Base-by-base conservation (phyloP, 805 yeast species). In the Candida argentea region DNA sequence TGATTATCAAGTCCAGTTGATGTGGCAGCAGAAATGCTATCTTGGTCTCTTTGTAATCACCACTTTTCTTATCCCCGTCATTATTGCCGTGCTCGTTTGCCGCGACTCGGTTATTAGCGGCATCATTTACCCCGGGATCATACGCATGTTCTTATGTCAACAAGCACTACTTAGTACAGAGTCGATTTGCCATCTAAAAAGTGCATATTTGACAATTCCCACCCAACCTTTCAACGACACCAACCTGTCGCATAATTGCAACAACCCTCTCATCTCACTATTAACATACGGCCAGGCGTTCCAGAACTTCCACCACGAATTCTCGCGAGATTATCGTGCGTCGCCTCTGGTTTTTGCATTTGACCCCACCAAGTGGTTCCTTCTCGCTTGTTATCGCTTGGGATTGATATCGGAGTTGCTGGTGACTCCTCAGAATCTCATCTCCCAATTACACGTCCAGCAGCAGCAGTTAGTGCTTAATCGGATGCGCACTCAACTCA, bases 271-370 rank as follows among this genome's bases (percentile, higher is more conserved):
- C 26, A 67, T 76, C 15, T 75, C 76, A 14, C 46, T 73, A 10
- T 61, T 83, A 10, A 79, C 95, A 0, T 75, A 80, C 46, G 97
- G 97, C 8, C 95, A 87, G 56, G 89, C 94, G 4, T 75, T 75
- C 55, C 93, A 85, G 53, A 87, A 86, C 57, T 89, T 81, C 60
- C 97, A 87, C 58, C 95, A 89, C 58, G 95, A 85, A 57, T 87
- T 87, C 54, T 94, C 95, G 5, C 76, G 80, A 38, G 96, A 87
- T 55, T 86, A 79, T 57, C 67, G 95, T 36, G 76, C 76, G 39
- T 83, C 86, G 5, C 58, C 71, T 31, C 70, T 73, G 36, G 66
- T 76, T 70, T 76, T 74, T 53, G 77, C 79, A 26, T 79, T 73
- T 52, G 97, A 87, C 52, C 95, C 96, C 7, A 79, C 93, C 22